Percentiles rank a stretch among this genome's conserved stretches.
phyloP scores from a whole-genome alignment of 2,329 filamentous ascomycete species.

The Colletotrichum trifolii region DNA sequence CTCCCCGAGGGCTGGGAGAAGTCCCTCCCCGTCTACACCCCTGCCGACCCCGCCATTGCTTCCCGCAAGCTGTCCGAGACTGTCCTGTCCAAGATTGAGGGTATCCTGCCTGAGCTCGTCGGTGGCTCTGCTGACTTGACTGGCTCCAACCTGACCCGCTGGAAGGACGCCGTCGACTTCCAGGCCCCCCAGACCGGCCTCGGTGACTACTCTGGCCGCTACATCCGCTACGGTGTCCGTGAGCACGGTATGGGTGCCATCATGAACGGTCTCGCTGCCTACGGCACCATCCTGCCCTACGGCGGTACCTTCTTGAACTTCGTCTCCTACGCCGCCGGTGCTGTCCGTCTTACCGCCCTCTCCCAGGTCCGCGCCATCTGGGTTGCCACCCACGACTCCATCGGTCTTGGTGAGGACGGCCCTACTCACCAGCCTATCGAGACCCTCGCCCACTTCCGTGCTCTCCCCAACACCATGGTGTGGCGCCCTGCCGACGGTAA shows the following conservation, averaged over 20 bases:
- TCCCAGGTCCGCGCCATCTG: constrained; percentile 93
- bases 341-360: constrained; percentile 92
- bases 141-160: constrained; percentile 97
- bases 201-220: constrained; percentile 90
- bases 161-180: constrained; percentile 98
- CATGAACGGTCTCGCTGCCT: constrained; percentile 94
- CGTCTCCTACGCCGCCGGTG: constrained; percentile 95
- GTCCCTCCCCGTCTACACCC: constrained; percentile 89
- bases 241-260: constrained; percentile 94
- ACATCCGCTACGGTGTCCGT: constrained; percentile 91
- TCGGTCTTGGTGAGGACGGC: constrained; percentile 98
- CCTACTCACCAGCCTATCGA: constrained; percentile 99
- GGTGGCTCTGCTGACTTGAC: constrained; percentile 98
- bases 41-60: constrained; percentile 84
- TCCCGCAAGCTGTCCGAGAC: constrained; percentile 97
- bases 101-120: constrained; percentile 86
- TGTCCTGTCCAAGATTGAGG: constrained; percentile 89
- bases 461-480: constrained; percentile 98
- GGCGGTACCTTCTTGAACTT: constrained; percentile 99
- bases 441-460: constrained; percentile 97
- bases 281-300: constrained; percentile 94
- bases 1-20: constrained; percentile 98
- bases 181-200: constrained; percentile 88
- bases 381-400: constrained; percentile 98
- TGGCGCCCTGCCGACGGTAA: constrained; percentile 99